Percentiles rank a stretch among this genome's conserved stretches.
Conservation (phyloP, 805 yeast species). For the Ogataea neopini region DNA sequence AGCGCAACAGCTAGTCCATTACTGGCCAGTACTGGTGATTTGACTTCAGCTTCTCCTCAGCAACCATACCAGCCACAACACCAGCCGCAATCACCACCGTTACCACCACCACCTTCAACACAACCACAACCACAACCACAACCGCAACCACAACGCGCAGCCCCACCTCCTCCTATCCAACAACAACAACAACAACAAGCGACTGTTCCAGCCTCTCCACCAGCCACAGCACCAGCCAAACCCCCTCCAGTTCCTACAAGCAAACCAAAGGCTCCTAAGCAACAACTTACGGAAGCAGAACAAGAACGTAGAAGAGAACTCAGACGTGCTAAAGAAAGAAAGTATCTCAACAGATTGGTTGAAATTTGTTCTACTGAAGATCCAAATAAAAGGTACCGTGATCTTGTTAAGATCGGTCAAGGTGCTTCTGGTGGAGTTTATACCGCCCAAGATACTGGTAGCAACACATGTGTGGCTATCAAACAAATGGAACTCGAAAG, state of each 20-base stretch:
- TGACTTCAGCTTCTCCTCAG: too few relatives aligned
- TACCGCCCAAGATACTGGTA: slow-evolving; percentile 69
- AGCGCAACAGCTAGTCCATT: neutral
- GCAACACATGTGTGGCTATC: slow-evolving; percentile 74
- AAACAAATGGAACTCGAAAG: slow-evolving; percentile 94
- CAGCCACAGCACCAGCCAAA: slow-evolving; percentile 1
- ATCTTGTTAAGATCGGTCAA: slow-evolving; percentile 86
- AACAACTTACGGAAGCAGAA: slow-evolving; percentile 51
- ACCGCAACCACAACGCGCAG: too few relatives aligned
- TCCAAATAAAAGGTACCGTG: slow-evolving; percentile 69
- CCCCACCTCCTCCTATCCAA: too few relatives aligned
- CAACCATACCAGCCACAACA: neutral
- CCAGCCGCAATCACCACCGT: neutral
- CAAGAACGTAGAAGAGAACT: slow-evolving; percentile 77
- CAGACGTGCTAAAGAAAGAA: slow-evolving; percentile 68
- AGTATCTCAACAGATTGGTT: slow-evolving; percentile 66
- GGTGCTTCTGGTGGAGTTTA: slow-evolving; percentile 98
- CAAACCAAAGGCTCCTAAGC: slow-evolving; percentile 27
- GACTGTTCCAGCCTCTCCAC: neutral
- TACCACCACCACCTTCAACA: neutral
- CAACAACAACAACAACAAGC: too few relatives aligned
- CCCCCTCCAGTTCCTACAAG: slow-evolving; percentile 35
- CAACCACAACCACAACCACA: too few relatives aligned
- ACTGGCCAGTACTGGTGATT: neutral
- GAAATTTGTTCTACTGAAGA: slow-evolving; percentile 84